Evolutionary conservation across 805 yeast species (phyloP), one percentile per base, ranked within the genome.

Genomic region (Cephaloascus fragrans): DNA sequence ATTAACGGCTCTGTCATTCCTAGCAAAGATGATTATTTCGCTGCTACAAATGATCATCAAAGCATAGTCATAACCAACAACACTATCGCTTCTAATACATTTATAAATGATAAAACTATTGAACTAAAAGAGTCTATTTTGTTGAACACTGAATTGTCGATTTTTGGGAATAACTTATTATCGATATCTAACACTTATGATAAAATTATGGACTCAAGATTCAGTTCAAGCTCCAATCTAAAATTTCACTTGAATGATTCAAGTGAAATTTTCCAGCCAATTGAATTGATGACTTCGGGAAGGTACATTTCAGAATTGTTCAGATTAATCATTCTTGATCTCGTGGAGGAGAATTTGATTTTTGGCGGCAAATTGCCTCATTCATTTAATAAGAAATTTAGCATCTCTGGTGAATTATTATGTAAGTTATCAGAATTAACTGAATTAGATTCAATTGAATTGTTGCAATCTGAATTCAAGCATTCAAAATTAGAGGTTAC

Each of bases 221-320:
- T 36, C 39, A 23, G 12, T 23, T 6, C 6, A 23, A 6, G 12
- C 10, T 54, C 47, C 45, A 51, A 37, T 56, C n/a, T n/a, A n/a
- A n/a, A n/a, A n/a, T n/a, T 59, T 34, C 60, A 56, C 44, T 61
- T 67, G 63, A 38, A 46, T 3, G 32, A 44, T 16, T 53, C 51
- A 3, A 41, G 46, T 29, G 47, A 44, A 1, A 52, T 73, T 9
- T 72, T 71, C 47, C 82, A 76, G 50, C 84, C 83, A 1, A 53
- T 69, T 23, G 83, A 77, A 50, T 56, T 71, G 42, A 52, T 75
- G 55, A 64, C 77, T 23, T 59, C 76, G 19, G 81, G 82, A 1
- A 56, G 83, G 43, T 74, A 75, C 51, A 53, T 77, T 32, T 73
- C 77, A 26, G 83, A 77, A 49, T 47, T 75, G 39, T 49, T 72